Evolutionary conservation across 306 rosid species (phyloP).

Genomic region (Pterocarpus macrocarpus): DNA sequence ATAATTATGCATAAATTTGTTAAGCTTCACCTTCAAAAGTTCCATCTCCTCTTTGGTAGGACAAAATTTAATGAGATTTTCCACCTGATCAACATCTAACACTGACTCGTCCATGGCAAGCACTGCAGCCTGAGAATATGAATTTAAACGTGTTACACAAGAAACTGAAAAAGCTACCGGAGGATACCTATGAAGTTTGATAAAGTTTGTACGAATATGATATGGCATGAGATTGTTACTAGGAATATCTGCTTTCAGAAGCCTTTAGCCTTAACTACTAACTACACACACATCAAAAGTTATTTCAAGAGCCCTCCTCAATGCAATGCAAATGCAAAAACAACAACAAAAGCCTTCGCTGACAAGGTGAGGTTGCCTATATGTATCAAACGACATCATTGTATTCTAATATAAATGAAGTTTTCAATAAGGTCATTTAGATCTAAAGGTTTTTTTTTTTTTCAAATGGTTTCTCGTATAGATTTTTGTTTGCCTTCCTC

Average conservation of each 20-base stretch:
- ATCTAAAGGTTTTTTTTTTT: neutral
- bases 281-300: neutral
- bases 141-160: constrained; percentile 38
- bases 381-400: constrained; percentile 10
- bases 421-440: neutral
- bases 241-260: neutral
- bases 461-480: neutral
- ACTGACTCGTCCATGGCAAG: constrained; percentile 87
- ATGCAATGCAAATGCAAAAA: constrained; percentile 18
- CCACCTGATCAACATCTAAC: constrained; percentile 95
- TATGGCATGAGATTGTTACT: constrained; percentile 14
- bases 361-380: neutral
- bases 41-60: constrained; percentile 99
- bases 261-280: neutral
- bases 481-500: neutral
- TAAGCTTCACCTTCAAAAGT: constrained; percentile 72
- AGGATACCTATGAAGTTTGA: constrained; percentile 13
- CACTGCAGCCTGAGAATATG: constrained; percentile 81
- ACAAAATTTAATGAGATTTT: constrained; percentile 91
- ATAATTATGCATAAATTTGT: constrained; percentile 33
- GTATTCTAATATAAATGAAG: neutral
- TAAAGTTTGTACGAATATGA: neutral
- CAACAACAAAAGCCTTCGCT: neutral
- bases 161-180: constrained; percentile 28
- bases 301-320: constrained; percentile 18